Evolutionary conservation across 495 filamentous ascomycete genomes (phyloP).

Genomic region (Tetracladium marchalianum): DNA sequence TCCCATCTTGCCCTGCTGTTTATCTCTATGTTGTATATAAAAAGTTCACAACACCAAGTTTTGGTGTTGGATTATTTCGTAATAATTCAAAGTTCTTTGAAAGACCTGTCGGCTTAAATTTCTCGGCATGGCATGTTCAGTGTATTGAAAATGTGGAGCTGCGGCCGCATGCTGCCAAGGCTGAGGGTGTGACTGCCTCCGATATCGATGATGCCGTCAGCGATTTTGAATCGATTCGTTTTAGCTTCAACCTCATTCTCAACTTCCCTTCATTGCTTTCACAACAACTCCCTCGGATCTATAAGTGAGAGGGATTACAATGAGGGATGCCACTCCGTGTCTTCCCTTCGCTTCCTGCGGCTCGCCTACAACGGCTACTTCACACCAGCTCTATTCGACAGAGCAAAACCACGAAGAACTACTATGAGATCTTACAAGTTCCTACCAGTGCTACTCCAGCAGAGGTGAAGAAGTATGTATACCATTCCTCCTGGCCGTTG

Average conservation of each 20-base stretch:
- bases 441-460: conserved; percentile 51
- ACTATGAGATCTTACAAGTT: conserved; percentile 80
- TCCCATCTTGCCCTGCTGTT: conserved; percentile 32
- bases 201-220: no score
- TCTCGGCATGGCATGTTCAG: no score
- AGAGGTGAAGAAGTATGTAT: conserved; percentile 77
- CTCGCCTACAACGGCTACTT: conserved; percentile 23
- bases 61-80: no score
- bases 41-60: no score
- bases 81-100: no score
- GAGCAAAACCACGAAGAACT: conserved; percentile 32
- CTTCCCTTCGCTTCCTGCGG: conserved; percentile 16
- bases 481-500: background rate
- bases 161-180: no score
- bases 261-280: background rate
- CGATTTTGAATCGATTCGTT: background rate
- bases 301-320: background rate
- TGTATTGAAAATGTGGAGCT: no score
- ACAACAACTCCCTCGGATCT: no score
- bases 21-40: no score
- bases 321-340: conserved; percentile 22
- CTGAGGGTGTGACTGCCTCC: no score
- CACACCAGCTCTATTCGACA: conserved; percentile 27
- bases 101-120: background rate
- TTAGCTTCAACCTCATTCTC: background rate